These are phyloP conservation scores for Madurella mycetomatis DNA, from an alignment of 2,329 filamentous ascomycete genomes.

Conservation along the genomic window DNA sequence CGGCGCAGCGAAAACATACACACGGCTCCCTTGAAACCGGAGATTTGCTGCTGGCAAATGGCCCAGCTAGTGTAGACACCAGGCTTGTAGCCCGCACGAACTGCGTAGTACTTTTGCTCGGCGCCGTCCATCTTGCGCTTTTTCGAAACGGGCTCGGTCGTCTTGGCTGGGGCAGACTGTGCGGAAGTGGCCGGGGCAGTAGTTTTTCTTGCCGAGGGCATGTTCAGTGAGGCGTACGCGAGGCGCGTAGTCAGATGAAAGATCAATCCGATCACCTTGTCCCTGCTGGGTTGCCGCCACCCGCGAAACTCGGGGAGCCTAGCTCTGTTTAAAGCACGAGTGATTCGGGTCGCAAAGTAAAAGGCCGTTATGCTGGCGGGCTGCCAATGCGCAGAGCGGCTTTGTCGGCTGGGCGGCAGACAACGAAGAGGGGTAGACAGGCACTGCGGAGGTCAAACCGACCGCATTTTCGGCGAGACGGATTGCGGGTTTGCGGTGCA, in stretches of 20 bases:
- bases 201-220: constrained; percentile 1
- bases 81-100: constrained; percentile 51
- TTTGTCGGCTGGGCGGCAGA: constrained; percentile 3
- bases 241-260: neutral
- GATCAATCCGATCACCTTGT: neutral
- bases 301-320: neutral
- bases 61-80: constrained; percentile 60
- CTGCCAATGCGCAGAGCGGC: neutral
- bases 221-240: neutral
- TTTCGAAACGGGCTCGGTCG: constrained; percentile 8
- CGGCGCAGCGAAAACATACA: constrained; percentile 49
- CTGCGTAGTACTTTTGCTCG: constrained; percentile 56
- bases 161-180: neutral
- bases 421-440: constrained; percentile 9
- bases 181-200: neutral
- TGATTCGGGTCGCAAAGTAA: neutral
- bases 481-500: neutral
- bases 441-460: constrained; percentile 5
- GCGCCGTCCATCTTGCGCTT: constrained; percentile 19
- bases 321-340: neutral
- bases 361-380: neutral
- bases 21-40: constrained; percentile 58
- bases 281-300: neutral
- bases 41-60: constrained; percentile 58
- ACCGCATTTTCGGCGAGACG: constrained; percentile 6